Conservation (phyloP, 2,329 filamentous ascomycete species). For the Colletotrichum ledebouriae region DNA sequence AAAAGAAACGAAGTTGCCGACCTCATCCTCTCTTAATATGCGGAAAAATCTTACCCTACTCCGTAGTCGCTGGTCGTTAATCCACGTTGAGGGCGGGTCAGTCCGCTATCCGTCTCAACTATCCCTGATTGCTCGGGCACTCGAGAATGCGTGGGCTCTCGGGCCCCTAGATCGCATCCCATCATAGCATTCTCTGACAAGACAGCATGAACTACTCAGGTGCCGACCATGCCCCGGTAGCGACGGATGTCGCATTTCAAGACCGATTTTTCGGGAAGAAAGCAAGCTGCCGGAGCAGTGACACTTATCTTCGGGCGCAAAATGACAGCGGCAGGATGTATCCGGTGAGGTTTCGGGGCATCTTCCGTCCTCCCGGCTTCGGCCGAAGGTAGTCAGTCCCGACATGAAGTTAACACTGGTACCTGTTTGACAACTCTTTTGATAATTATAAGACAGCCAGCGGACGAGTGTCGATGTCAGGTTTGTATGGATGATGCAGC, state of each 20-base stretch:
- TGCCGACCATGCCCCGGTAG: slow-evolving; percentile 13
- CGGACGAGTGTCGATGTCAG: background rate
- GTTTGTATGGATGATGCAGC: background rate
- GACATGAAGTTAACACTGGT: too few relatives aligned
- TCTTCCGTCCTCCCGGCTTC: background rate
- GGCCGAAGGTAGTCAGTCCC: background rate
- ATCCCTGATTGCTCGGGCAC: background rate
- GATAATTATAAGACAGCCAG: background rate
- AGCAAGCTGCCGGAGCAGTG: too few relatives aligned
- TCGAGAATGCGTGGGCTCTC: slow-evolving; percentile 15
- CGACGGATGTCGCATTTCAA: background rate
- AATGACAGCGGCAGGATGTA: background rate
- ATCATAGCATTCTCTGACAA: slow-evolving; percentile 15
- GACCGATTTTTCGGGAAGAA: too few relatives aligned
- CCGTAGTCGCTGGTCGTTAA: too few relatives aligned
- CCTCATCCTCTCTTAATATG: background rate
- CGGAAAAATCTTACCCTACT: too few relatives aligned
- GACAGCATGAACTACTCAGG: slow-evolving; percentile 33
- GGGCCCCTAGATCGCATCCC: slow-evolving; percentile 12
- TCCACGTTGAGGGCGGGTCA: too few relatives aligned
- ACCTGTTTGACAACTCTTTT: background rate
- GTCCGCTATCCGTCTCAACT: too few relatives aligned
- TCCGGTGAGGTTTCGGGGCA: slow-evolving; percentile 1
- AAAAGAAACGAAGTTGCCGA: background rate
- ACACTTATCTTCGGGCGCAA: background rate